A percentile compares a stretch with the other conserved stretches of the same genome.
phyloP scores from a whole-genome alignment of 768 basidiomycete species.

The Phylloporus arenicola region DNA sequence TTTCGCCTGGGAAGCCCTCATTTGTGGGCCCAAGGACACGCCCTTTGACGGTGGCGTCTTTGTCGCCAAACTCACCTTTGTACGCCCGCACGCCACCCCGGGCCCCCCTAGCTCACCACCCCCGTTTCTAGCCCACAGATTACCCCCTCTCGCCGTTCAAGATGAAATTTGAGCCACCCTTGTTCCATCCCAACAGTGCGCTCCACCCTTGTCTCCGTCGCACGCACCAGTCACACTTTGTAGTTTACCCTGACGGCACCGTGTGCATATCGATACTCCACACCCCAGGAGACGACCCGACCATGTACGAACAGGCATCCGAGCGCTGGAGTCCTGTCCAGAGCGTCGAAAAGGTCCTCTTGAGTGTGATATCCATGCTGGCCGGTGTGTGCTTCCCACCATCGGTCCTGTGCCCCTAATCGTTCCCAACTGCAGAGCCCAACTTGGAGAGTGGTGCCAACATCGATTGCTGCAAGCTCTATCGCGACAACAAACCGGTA shows the following conservation, averaged over 20 bases:
- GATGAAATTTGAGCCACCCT: conserved; percentile 96
- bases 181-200: conserved; percentile 97
- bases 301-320: conserved; percentile 90
- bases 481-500: conserved; percentile 75
- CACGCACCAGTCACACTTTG: background rate
- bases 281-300: conserved; percentile 86
- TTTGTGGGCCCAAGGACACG: conserved; percentile 90
- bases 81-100: conserved; percentile 35
- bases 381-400: conserved; percentile 50
- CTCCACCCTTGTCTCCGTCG: conserved; percentile 4
- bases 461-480: conserved; percentile 95
- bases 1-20: conserved; percentile 94
- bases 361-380: conserved; percentile 96
- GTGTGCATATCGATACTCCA: conserved; percentile 99
- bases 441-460: conserved; percentile 97
- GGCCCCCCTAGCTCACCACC: background rate
- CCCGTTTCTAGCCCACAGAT: conserved; percentile 61
- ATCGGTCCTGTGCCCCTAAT: background rate
- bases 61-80: conserved; percentile 86
- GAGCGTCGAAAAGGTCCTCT: conserved; percentile 92
- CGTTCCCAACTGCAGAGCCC: conserved; percentile 54
- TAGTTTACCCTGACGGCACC: conserved; percentile 93
- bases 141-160: conserved; percentile 99
- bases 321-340: conserved; percentile 99
- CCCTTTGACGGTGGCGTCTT: conserved; percentile 97